Percentiles rank a stretch among this genome's conserved stretches.
These are phyloP conservation scores for Nevesoporus exiguus DNA, from an alignment of 768 basidiomycete species.

Conservation along the genomic window DNA sequence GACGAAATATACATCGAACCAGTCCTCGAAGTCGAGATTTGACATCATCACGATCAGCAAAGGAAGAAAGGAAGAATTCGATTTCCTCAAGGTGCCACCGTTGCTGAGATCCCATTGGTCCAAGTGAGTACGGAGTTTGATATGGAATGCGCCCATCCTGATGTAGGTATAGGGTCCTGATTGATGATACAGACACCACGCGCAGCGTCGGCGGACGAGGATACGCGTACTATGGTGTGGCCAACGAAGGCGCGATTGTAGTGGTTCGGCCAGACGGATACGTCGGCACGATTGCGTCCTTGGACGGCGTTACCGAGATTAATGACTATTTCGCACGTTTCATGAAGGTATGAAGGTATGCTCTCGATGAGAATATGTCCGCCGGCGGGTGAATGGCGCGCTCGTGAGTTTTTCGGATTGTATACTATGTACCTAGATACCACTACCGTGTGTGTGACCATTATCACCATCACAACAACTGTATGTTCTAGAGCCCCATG, in stretches of 20 bases:
- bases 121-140: conserved; percentile 31
- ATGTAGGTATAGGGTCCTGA: conserved; percentile 45
- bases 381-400: background rate
- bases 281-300: conserved; percentile 52
- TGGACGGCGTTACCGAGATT: conserved; percentile 37
- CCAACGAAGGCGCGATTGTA: conserved; percentile 25
- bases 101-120: conserved; percentile 40
- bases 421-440: no score
- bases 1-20: conserved; percentile 18
- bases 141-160: background rate
- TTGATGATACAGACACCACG: conserved; percentile 52
- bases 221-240: conserved; percentile 51
- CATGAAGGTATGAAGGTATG: conserved; percentile 14
- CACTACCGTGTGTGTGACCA: no score
- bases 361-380: background rate
- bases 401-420: background rate
- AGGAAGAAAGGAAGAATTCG: conserved; percentile 32
- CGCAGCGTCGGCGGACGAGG: conserved; percentile 49
- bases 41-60: conserved; percentile 28
- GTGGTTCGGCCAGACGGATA: conserved; percentile 46
- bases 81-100: conserved; percentile 32
- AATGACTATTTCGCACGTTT: conserved; percentile 50
- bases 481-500: no score
- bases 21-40: conserved; percentile 28
- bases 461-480: no score